Evolutionary conservation across 2,329 filamentous ascomycete genomes (phyloP).

Genomic region (Xylaria sp.): DNA sequence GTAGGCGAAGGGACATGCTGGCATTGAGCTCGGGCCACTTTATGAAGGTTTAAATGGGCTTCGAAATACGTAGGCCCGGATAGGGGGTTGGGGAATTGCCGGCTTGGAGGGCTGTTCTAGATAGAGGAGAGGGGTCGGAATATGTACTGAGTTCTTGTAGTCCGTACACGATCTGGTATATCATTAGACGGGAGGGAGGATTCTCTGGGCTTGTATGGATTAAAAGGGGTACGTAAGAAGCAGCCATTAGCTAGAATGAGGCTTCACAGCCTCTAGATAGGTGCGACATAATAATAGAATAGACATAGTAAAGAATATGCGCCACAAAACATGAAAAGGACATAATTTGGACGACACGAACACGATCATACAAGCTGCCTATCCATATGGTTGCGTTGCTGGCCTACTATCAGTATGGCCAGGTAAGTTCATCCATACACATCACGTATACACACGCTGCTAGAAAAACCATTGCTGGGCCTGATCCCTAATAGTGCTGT

Average conservation of each 20-base stretch:
- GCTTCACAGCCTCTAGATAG: too few species aligned
- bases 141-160: neutral
- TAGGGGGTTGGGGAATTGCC: neutral
- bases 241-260: neutral
- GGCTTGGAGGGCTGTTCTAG: neutral
- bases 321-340: too few species aligned
- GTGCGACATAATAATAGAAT: too few species aligned
- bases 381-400: too few species aligned
- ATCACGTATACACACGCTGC: too few species aligned
- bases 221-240: neutral
- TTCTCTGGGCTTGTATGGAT: neutral
- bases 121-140: neutral
- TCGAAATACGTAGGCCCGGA: neutral
- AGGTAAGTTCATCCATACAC: too few species aligned
- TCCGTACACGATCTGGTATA: neutral
- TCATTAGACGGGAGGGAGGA: neutral
- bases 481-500: too few species aligned
- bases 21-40: neutral
- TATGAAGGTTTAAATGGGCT: neutral
- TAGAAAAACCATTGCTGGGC: too few species aligned
- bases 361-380: too few species aligned
- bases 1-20: neutral
- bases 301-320: too few species aligned
- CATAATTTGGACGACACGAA: too few species aligned
- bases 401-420: too few species aligned